phyloP scores from a whole-genome alignment of 106 monocot genomes.

The Amphibolis antarctica region DNA sequence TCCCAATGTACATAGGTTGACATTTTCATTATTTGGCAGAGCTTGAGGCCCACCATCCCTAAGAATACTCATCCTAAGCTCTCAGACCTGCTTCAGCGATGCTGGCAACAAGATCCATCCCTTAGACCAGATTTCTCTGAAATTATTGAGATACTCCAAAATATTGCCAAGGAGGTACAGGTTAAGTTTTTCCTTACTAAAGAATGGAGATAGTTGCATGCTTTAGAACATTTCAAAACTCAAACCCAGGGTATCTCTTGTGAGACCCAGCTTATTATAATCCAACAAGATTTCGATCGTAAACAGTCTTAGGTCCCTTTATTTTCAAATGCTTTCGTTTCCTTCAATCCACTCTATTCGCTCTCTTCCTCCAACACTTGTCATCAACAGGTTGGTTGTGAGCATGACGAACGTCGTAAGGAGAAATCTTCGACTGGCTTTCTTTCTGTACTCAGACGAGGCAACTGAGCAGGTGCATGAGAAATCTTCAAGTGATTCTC shows the following conservation, averaged over 20 bases:
- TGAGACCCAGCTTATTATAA: too few relatives aligned
- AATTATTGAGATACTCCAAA: constrained; percentile 9
- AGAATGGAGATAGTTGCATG: too few relatives aligned
- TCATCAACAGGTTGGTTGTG: constrained; percentile 10
- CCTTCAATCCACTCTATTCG: background rate
- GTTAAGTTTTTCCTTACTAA: too few relatives aligned
- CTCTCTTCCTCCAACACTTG: background rate
- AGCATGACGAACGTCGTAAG: constrained; percentile 6
- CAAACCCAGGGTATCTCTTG: too few relatives aligned
- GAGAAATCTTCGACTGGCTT: constrained; percentile 7
- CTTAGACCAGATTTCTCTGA: constrained; percentile 21
- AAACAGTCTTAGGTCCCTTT: background rate
- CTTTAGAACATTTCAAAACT: too few relatives aligned
- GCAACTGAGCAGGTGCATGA: background rate
- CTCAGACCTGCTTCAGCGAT: constrained; percentile 9
- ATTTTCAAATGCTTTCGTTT: background rate
- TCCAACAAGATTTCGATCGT: too few relatives aligned
- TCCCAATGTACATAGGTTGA: background rate
- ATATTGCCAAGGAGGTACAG: constrained; percentile 15
- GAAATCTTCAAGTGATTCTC: too few relatives aligned
- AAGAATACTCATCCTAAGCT: constrained; percentile 17
- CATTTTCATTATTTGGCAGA: background rate
- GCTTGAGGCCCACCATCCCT: constrained; percentile 17
- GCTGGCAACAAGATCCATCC: constrained; percentile 24
- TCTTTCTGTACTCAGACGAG: constrained; percentile 8